Conservation (phyloP, 1,284 basidiomycete genomes). For the Cryptococcus sp. region DNA sequence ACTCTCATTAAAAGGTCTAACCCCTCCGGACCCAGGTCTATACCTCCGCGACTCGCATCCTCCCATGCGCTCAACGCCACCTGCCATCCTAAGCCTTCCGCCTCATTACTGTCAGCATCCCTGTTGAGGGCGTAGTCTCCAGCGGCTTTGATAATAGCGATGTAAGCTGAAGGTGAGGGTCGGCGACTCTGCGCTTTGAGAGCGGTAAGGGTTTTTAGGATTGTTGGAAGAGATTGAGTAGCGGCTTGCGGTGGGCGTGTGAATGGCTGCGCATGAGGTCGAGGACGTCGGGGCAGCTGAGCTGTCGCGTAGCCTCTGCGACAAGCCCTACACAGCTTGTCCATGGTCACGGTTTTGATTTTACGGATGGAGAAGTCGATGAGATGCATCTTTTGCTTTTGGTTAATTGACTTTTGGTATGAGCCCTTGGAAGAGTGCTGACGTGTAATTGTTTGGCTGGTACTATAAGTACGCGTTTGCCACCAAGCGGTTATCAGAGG, state of each 20-base stretch:
- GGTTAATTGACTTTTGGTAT: too few relatives aligned
- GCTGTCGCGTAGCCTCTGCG: conserved; percentile 1
- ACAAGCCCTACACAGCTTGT: neutral
- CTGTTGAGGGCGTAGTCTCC: conserved; percentile 25
- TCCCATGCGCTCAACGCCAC: conserved; percentile 37
- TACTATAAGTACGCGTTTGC: too few relatives aligned
- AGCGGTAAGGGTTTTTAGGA: conserved; percentile 27
- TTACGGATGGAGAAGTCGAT: too few relatives aligned
- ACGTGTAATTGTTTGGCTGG: too few relatives aligned
- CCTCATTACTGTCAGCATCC: conserved; percentile 10
- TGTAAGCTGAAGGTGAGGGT: conserved; percentile 38
- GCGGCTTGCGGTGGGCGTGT: conserved; percentile 7
- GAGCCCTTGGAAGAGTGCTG: too few relatives aligned
- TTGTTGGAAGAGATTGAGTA: conserved; percentile 17
- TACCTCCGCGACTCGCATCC: conserved; percentile 37
- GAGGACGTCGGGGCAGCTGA: neutral
- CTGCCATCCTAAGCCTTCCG: conserved; percentile 35
- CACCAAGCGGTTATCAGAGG: too few relatives aligned
- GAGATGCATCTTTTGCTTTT: too few relatives aligned
- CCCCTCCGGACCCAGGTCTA: conserved; percentile 36
- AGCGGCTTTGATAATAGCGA: conserved; percentile 34
- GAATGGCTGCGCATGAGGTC: conserved; percentile 2
- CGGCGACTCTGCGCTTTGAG: conserved; percentile 23
- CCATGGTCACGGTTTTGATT: neutral
- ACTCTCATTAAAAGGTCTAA: conserved; percentile 38